Evolutionary conservation across 2,329 filamentous ascomycete genomes (phyloP), one percentile per base, ranked within the genome.

Genomic region (Akanthomyces dipterigenus): DNA sequence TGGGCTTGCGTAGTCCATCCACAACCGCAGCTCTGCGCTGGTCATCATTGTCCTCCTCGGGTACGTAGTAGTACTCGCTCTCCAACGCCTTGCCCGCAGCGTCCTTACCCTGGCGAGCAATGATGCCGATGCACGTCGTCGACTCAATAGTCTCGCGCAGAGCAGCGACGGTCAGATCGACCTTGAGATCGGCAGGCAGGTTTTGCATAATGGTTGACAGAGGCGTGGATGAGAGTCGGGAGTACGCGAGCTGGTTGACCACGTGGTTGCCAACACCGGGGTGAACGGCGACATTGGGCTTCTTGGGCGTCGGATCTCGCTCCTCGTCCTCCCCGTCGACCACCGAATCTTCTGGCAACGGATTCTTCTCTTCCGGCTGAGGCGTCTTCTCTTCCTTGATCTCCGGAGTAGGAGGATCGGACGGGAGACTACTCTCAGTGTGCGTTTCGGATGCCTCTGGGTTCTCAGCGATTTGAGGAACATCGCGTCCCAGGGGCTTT

Each of bases 1-100:
- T 95, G 48, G 93, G 93, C 76, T 96, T 96, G 61, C 91, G 84
- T 72, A 97, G 79, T 58, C 91, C 90, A 66, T 93, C 88, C 1
- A 93, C 91, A 16, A 97, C 91, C 24, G 92, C 89, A 59, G 91
- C 84, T 56, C 90, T 85, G 63, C 93, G 85, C 70, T 88, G 85
- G 65, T 87, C 83, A 70, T 98, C 92, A 2, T 82, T 79, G 71
- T 99, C 95, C 69, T 86, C 82, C 73, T 98, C 93, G 0, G 93
- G 90, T 8, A 97, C 81, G 70, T 99, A 99, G 76, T 98, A 98
- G 73, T 96, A 98, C 74, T 99, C 93, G 78, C 90, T 96, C 80
- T 99, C 93, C 1, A 99, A 83, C 7, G 88, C 78, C 77, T 97
- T 95, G 67, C 95, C 95, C 0, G 95, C 93, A 5, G 95, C 95